These are phyloP conservation scores for Pichia kudriavzevii DNA, from an alignment of 1,139 yeast species.

Conservation along the genomic window DNA sequence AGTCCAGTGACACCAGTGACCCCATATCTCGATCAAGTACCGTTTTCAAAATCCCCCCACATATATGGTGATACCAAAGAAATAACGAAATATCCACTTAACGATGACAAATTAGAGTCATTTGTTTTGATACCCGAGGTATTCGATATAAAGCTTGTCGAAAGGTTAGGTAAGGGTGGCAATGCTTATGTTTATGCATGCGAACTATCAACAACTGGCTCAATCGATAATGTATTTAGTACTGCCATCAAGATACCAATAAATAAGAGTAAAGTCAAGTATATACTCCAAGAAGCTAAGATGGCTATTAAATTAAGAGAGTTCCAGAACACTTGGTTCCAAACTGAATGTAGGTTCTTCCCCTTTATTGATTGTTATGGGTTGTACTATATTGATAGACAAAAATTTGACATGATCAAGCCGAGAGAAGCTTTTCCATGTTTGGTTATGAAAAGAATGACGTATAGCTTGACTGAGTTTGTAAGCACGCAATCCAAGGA, in stretches of 20 bases:
- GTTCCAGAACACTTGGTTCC: conserved; percentile 17
- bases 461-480: conserved; percentile 21
- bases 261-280: conserved; percentile 22
- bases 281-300: conserved; percentile 27
- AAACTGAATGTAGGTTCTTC: conserved; percentile 12
- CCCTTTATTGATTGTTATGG: conserved; percentile 31
- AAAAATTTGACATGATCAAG: conserved; percentile 20
- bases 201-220: conserved; percentile 11
- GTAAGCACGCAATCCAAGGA: conserved; percentile 10
- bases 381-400: conserved; percentile 20
- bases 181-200: conserved; percentile 26
- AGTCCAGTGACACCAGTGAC: conserved; percentile 8
- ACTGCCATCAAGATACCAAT: conserved; percentile 31
- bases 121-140: conserved; percentile 18
- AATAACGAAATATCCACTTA: conserved; percentile 12
- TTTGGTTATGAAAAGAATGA: conserved; percentile 25
- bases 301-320: conserved; percentile 21
- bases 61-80: too few relatives aligned
- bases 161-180: conserved; percentile 27
- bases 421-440: conserved; percentile 27
- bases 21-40: too few relatives aligned
- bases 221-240: conserved; percentile 7
- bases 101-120: conserved; percentile 13
- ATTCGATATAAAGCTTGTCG: conserved; percentile 16
- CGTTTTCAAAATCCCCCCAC: too few relatives aligned